A percentile compares a stretch with the other conserved stretches of the same genome.
These are phyloP conservation scores for Penicillium vulpinum DNA, from an alignment of 2,329 filamentous ascomycete species.

Conservation along the genomic window DNA sequence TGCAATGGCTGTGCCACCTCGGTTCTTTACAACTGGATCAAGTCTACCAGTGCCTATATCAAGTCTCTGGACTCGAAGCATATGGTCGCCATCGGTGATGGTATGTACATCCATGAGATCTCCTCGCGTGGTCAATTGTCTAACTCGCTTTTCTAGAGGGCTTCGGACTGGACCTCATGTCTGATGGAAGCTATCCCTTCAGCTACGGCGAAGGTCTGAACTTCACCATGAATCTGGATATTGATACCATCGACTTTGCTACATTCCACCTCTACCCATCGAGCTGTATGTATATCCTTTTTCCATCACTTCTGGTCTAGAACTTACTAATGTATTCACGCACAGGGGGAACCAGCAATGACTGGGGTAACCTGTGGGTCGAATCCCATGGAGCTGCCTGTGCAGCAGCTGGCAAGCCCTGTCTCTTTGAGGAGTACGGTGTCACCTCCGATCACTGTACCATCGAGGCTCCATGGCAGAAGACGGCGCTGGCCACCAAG, in stretches of 20 bases:
- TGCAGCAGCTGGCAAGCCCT: conserved; percentile 40
- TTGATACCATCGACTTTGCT: conserved; percentile 57
- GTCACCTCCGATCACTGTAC: conserved; percentile 30
- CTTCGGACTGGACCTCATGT: conserved; percentile 49
- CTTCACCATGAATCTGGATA: conserved; percentile 54
- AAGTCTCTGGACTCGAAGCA: conserved; percentile 62
- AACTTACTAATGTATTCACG: neutral
- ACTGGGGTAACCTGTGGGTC: conserved; percentile 52
- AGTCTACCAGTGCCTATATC: conserved; percentile 59
- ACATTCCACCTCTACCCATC: conserved; percentile 56
- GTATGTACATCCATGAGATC: conserved; percentile 11
- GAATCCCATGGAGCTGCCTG: conserved; percentile 46
- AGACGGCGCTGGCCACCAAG: conserved; percentile 34
- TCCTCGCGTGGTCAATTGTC: neutral
- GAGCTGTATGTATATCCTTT: conserved; percentile 38
- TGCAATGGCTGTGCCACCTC: conserved; percentile 61
- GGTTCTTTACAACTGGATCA: conserved; percentile 62
- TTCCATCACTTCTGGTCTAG: neutral
- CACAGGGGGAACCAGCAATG: conserved; percentile 38
- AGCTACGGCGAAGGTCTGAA: conserved; percentile 52
- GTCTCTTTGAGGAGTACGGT: conserved; percentile 46
- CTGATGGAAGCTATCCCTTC: conserved; percentile 57
- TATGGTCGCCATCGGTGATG: conserved; percentile 63
- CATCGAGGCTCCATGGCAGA: conserved; percentile 37
- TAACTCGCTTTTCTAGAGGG: conserved; percentile 49